phyloP scores from a whole-genome alignment of 371 early-diverging fungal genomes.

The Lichtheimia ramosa region DNA sequence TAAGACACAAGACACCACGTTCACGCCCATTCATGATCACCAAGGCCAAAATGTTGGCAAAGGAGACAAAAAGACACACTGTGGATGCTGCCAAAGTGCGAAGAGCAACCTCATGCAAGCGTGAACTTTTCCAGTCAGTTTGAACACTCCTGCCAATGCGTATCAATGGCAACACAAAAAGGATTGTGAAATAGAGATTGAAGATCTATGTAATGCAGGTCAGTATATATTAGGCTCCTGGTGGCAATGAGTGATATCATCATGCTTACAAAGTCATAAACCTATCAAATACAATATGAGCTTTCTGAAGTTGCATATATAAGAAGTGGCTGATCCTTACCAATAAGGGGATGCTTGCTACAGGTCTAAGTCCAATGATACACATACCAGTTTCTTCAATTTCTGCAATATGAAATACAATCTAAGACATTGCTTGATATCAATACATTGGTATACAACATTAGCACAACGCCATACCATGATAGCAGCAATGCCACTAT shows the following conservation, averaged over 20 bases:
- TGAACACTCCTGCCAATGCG: conserved; percentile 24
- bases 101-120: conserved; percentile 46
- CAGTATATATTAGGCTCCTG: not conserved
- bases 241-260: too few species aligned
- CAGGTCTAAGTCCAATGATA: conserved; percentile 44
- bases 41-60: conserved; percentile 48
- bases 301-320: not conserved
- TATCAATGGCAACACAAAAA: conserved; percentile 47
- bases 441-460: not conserved
- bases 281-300: conserved; percentile 11
- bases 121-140: conserved; percentile 38
- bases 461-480: conserved; percentile 25
- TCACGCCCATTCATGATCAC: conserved; percentile 44
- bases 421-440: conserved; percentile 16
- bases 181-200: conserved; percentile 47
- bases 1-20: conserved; percentile 54
- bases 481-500: conserved; percentile 42
- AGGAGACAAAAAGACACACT: conserved; percentile 45
- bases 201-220: conserved; percentile 27
- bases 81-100: conserved; percentile 52
- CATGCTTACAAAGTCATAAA: conserved; percentile 45
- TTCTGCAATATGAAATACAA: conserved; percentile 43
- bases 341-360: conserved; percentile 45
- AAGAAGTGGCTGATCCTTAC: conserved; percentile 21
- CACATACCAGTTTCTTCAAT: conserved; percentile 41